phyloP scores from a whole-genome alignment of 2,329 filamentous ascomycete species.

The Alternaria dauci region DNA sequence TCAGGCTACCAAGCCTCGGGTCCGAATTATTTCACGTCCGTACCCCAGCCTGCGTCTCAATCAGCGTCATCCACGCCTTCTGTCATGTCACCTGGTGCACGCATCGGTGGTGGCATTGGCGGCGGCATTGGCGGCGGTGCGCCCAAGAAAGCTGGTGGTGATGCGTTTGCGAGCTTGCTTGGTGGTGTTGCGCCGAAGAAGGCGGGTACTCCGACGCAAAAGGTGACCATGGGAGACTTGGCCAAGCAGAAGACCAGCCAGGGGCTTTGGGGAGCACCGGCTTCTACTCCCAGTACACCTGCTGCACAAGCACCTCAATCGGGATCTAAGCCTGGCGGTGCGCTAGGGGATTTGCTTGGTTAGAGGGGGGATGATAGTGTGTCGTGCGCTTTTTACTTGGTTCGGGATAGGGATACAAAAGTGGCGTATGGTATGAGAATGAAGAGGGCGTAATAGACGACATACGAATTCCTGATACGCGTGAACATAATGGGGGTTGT shows the following conservation, averaged over 20 bases:
- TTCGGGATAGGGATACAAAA: constrained; percentile 9
- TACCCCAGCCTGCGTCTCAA: constrained; percentile 57
- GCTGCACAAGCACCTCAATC: constrained; percentile 36
- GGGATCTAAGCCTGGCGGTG: constrained; percentile 48
- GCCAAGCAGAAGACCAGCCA: constrained; percentile 98
- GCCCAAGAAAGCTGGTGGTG: constrained; percentile 67
- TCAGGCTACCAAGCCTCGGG: constrained; percentile 76
- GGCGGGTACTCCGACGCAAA: constrained; percentile 64
- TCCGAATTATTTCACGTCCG: constrained; percentile 95
- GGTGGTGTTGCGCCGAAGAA: constrained; percentile 81
- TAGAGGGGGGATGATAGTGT: background rate
- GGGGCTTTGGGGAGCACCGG: constrained; percentile 87
- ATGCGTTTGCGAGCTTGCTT: constrained; percentile 92
- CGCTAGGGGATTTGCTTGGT: constrained; percentile 46
- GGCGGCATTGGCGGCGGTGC: constrained; percentile 46
- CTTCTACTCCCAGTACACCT: constrained; percentile 41
- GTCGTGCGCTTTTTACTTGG: constrained; percentile 2
- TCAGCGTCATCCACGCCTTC: constrained; percentile 54
- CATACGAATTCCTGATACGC: background rate
- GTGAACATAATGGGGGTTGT: background rate
- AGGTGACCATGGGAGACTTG: constrained; percentile 87
- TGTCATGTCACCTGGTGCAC: constrained; percentile 50
- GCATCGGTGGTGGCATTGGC: constrained; percentile 51
- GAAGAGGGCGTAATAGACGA: background rate
- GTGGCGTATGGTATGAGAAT: background rate